phyloP scores from a whole-genome alignment of 352 stramenopile genomes.

The Plasmopara halstedii region DNA sequence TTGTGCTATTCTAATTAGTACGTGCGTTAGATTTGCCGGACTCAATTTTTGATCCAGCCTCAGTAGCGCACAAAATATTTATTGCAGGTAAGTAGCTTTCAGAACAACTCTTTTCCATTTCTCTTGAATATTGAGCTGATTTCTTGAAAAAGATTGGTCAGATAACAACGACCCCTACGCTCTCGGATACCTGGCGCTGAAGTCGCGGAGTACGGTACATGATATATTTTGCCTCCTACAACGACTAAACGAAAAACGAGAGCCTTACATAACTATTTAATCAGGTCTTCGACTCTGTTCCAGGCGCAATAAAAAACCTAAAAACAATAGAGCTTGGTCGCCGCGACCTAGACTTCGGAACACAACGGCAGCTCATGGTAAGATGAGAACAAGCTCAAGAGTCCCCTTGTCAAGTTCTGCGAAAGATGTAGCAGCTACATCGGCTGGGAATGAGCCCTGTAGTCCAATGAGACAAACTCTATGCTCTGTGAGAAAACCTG shows the following conservation, averaged over 20 bases:
- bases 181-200: constrained; percentile 41
- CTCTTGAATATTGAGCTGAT: neutral
- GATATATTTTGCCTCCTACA: neutral
- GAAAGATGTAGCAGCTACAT: neutral
- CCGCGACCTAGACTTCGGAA: constrained; percentile 14
- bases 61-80: constrained; percentile 64
- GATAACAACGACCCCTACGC: constrained; percentile 49
- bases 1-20: constrained; percentile 1
- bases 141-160: constrained; percentile 34
- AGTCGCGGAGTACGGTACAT: constrained; percentile 27
- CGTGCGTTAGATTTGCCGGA: constrained; percentile 42
- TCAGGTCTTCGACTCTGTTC: constrained; percentile 10
- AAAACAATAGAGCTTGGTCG: constrained; percentile 14
- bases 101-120: neutral
- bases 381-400: neutral
- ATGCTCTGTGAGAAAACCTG: neutral
- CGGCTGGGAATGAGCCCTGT: neutral
- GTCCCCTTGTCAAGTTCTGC: constrained; percentile 1
- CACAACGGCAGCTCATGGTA: constrained; percentile 2
- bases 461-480: neutral
- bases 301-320: constrained; percentile 17
- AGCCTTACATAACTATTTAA: too few species aligned
- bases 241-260: too few species aligned
- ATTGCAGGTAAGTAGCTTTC: constrained; percentile 28
- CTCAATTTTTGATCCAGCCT: constrained; percentile 42